phyloP scores from a whole-genome alignment of 139 green algal genomes.

The Limnomonas spitsbergensis region DNA sequence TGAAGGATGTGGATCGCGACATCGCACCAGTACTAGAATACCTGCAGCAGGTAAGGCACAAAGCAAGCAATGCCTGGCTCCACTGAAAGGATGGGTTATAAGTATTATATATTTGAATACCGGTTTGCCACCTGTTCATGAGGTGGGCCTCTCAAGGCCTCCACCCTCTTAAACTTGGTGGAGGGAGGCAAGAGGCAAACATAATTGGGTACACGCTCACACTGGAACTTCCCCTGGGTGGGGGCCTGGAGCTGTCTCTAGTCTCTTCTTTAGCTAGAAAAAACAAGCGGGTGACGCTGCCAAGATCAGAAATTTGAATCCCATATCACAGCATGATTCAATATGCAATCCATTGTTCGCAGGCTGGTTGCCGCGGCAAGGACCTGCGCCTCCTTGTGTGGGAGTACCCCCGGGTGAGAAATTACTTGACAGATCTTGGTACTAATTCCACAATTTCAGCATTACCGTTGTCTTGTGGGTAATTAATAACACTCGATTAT shows the following conservation, averaged over 20 bases:
- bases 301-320: neutral
- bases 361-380: neutral
- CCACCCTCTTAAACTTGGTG: neutral
- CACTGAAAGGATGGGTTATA: neutral
- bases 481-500: no score
- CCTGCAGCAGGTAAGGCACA: conserved; percentile 12
- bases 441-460: no score
- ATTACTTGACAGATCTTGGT: no score
- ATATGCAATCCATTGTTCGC: neutral
- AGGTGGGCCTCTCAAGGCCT: no score
- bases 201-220: neutral
- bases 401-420: conserved; percentile 14
- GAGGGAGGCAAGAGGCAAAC: neutral
- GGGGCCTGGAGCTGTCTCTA: no score
- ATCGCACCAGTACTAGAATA: conserved; percentile 23
- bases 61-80: neutral
- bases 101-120: neutral
- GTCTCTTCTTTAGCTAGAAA: no score
- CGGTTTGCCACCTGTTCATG: neutral
- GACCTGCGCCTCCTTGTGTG: conserved; percentile 28
- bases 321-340: neutral
- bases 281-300: no score
- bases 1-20: conserved; percentile 11
- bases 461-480: neutral
- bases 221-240: no score